Base-by-base conservation (phyloP, 192 early-diverging fungal genomes). In the Martensiomyces pterosporus region DNA sequence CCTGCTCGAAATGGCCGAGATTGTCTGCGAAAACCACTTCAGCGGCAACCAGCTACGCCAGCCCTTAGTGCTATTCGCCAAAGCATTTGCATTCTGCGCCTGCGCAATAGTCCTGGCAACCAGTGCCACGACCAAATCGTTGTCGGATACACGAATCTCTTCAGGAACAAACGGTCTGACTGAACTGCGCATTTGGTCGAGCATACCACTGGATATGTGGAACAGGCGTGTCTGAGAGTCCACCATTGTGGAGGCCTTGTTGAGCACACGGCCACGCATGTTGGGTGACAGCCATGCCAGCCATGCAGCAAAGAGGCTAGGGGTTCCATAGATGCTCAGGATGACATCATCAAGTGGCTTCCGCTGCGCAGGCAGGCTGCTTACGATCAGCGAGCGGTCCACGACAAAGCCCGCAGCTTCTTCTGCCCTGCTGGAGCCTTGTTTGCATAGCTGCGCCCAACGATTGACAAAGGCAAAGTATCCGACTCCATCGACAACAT, bases 401-500 rank as follows among this genome's bases (percentile, higher is more conserved):
- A 32, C 6, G 29, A 32, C 32, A 1, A 40, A 5, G 24, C 10
- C 3, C 29, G n/a, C 23, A 22, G 17, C 21, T 16, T 18, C 29
- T 26, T 32, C 27, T 43, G 8, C 32, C n/a, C 23, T 21, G 19
- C 33, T 33, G 40, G 17, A 1, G 12, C 40, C 19, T 18, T 29
- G 15, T 32, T 35, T 40, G 49, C 49, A 64, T n/a, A 64, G 43
- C 26, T 19, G 16, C 0, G 53, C 61, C 68, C 68, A 72, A 13
- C 43, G 57, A 19, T 43, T 27, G 0, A 72, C 42, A 45, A 72
- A 72, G 24, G 43, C 54, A 24, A 64, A 72, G 52, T 60, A 72
- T 6, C 68, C 68, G 3, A 64, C 36, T 1, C 68, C 68, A 25
- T 72, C 68, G 6, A 72, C 22, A 10, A 72, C 36, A 49, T 55